phyloP scores from a whole-genome alignment of 345 rosid genomes.

The Viola odorata region DNA sequence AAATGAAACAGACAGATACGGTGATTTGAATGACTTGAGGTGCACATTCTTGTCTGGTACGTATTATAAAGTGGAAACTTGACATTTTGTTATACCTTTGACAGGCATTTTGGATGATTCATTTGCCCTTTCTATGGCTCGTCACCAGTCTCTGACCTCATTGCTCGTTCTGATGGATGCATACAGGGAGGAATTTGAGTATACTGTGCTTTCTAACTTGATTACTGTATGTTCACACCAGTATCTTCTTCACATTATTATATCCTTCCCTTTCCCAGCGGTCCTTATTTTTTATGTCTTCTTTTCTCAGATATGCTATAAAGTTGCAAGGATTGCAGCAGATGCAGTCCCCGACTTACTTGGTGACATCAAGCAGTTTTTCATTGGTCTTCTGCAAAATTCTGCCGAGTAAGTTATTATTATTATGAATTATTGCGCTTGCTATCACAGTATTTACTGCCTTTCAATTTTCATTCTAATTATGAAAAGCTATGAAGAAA shows the following conservation, averaged over 20 bases:
- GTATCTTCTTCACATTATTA: constrained; percentile 1
- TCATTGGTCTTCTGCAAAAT: constrained; percentile 51
- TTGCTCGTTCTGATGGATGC: constrained; percentile 76
- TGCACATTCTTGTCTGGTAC: constrained; percentile 8
- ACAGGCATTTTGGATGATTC: constrained; percentile 91
- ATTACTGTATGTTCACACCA: constrained; percentile 48
- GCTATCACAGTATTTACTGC: background rate
- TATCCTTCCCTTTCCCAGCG: background rate
- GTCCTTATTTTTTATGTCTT: constrained; percentile 22
- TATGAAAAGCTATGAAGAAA: no score
- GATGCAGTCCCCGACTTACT: constrained; percentile 63
- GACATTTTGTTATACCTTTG: constrained; percentile 10
- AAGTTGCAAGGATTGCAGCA: constrained; percentile 64
- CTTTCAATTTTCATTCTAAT: background rate
- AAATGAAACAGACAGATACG: constrained; percentile 73
- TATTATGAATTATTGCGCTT: background rate
- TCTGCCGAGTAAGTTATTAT: constrained; percentile 60
- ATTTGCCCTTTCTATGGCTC: constrained; percentile 90
- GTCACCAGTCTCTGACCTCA: constrained; percentile 68
- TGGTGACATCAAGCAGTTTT: constrained; percentile 48
- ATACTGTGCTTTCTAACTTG: constrained; percentile 78
- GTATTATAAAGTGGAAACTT: constrained; percentile 7
- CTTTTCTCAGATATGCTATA: constrained; percentile 57
- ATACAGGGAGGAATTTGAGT: constrained; percentile 71
- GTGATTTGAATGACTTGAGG: constrained; percentile 28